Conservation (phyloP, 208 protist species). For the Trypanosoma rangeli region DNA sequence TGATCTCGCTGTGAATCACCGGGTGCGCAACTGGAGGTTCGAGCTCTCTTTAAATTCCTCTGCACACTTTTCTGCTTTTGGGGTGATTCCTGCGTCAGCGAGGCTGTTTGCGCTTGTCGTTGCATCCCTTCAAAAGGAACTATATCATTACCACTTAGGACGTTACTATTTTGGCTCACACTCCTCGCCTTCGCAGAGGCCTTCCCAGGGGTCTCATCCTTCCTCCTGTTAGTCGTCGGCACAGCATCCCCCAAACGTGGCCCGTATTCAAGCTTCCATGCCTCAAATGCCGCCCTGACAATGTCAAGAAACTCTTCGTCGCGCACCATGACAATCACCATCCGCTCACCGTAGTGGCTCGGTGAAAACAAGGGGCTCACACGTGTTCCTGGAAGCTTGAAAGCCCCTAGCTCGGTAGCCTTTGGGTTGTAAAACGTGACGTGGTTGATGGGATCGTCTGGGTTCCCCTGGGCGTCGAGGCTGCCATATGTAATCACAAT, state of each 20-base stretch:
- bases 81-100: neutral
- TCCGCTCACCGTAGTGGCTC: slow-evolving; percentile 61
- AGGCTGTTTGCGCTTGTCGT: neutral
- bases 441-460: slow-evolving; percentile 76
- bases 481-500: slow-evolving; percentile 71
- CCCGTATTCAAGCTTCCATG: slow-evolving; percentile 30
- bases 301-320: slow-evolving; percentile 22
- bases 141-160: neutral
- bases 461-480: slow-evolving; percentile 32
- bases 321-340: slow-evolving; percentile 80
- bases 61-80: neutral
- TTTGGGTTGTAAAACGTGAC: slow-evolving; percentile 75
- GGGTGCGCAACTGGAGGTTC: neutral
- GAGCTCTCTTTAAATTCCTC: neutral
- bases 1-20: neutral
- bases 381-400: slow-evolving; percentile 44
- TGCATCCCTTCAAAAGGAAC: neutral
- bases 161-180: neutral
- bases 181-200: neutral
- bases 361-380: slow-evolving; percentile 74
- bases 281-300: slow-evolving; percentile 27
- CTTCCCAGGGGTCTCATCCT: slow-evolving; percentile 17
- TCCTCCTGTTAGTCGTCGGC: slow-evolving; percentile 36
- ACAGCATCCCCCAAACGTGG: slow-evolving; percentile 37
- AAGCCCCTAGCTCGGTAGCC: slow-evolving; percentile 38